Evolutionary conservation across 495 filamentous ascomycete genomes (phyloP), one percentile per base, ranked within the genome.

Genomic region (Aspergillus homomorphus): DNA sequence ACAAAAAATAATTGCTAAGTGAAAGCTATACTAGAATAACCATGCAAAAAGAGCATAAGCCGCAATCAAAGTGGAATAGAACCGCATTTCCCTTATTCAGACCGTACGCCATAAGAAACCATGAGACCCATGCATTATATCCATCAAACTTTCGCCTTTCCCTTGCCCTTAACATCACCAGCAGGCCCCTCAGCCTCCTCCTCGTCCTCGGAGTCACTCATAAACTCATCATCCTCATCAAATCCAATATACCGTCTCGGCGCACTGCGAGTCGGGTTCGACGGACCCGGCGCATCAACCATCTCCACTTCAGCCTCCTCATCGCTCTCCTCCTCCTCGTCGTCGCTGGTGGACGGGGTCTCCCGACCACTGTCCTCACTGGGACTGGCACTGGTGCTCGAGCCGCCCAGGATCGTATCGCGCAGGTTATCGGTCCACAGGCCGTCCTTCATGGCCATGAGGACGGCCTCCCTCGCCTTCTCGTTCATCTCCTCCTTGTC

Each of bases 181-280:
- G 45, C 42, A 24, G 64, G 23, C 0, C 62, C 62, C 9, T 62
- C 69, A 24, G 64, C 18, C 0, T 63, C 62, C 7, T 63, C 69
- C 15, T 74, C 68, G 49, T 86, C 85, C 21, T 89, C 87, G 0
- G 87, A 87, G 49, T 89, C 86, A 42, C 85, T 93, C 87, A 92
- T 90, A 56, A 90, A 93, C 62, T 94, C 92, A 59, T 92, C 88
- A 56, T 96, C 92, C 45, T 94, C 91, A 67, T 96, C 92, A 65
- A 94, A 96, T 3, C 91, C 91, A 60, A 89, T 84, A 67, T 89
- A 94, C 10, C 75, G 84, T 60, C 76, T 68, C 3, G 75, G 72
- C 21, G 69, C 66, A 20, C 69, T 73, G 26, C 43, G 62, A 22
- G 41, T 54, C 12, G 68, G 52, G 24, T 54, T 57, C 59, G 73